phyloP scores from a whole-genome alignment of 1,284 basidiomycete genomes.

The Ustilago nuda region DNA sequence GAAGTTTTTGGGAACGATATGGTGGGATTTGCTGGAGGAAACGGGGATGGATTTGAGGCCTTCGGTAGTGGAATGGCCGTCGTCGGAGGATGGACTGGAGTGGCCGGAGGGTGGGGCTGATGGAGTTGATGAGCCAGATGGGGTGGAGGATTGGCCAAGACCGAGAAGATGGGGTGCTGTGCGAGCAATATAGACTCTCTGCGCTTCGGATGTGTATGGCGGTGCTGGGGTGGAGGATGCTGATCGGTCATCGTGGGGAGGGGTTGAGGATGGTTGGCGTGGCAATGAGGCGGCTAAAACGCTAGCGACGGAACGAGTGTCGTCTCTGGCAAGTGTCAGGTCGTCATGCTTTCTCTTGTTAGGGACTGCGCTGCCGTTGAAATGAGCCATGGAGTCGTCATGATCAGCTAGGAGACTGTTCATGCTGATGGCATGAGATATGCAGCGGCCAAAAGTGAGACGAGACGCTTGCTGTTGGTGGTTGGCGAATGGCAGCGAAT shows the following conservation, averaged over 20 bases:
- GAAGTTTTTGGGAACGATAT: constrained; percentile 51
- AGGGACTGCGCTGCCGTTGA: neutral
- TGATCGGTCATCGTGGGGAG: constrained; percentile 19
- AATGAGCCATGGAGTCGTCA: neutral
- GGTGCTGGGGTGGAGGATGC: constrained; percentile 30
- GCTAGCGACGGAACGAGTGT: neutral
- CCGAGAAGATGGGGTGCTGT: constrained; percentile 57
- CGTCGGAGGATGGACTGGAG: constrained; percentile 42
- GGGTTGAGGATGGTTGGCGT: constrained; percentile 6
- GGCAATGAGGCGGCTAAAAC: constrained; percentile 14
- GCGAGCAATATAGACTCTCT: constrained; percentile 54
- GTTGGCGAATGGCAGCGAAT: neutral
- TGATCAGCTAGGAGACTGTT: neutral
- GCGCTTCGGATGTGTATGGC: constrained; percentile 24
- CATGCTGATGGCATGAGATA: constrained; percentile 18
- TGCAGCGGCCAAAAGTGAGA: neutral
- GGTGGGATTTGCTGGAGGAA: constrained; percentile 33
- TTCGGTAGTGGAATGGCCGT: constrained; percentile 37
- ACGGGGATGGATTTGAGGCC: constrained; percentile 16
- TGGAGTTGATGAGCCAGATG: constrained; percentile 26
- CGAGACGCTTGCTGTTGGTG: neutral
- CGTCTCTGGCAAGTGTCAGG: constrained; percentile 18
- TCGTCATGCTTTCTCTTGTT: constrained; percentile 41
- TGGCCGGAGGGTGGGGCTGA: constrained; percentile 34
- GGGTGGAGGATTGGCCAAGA: constrained; percentile 24